Conservation (phyloP, 257 asterid genomes). For the Dorcoceras hygrometricum region DNA sequence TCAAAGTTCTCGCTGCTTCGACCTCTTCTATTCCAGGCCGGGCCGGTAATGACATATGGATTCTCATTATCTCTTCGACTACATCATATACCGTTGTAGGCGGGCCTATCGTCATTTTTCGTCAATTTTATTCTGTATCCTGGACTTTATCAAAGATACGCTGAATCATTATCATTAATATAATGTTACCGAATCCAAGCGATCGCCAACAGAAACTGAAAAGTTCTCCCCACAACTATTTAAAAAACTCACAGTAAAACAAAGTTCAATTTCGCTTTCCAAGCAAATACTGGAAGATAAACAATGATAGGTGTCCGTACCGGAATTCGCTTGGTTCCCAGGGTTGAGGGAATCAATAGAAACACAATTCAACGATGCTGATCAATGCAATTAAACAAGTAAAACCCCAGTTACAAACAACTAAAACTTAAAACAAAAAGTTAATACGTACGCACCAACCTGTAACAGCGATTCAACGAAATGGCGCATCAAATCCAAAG, state of each 20-base stretch:
- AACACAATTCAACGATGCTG: background rate
- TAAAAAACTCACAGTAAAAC: background rate
- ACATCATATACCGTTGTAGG: conserved; percentile 52
- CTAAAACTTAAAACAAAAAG: too few relatives aligned
- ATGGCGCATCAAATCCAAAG: background rate
- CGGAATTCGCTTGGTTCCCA: background rate
- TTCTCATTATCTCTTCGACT: conserved; percentile 71
- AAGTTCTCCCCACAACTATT: background rate
- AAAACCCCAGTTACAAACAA: background rate
- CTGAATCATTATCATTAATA: conserved; percentile 10
- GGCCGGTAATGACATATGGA: conserved; percentile 67
- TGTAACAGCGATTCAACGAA: background rate
- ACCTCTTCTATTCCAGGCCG: conserved; percentile 82
- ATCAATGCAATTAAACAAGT: background rate
- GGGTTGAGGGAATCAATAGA: background rate
- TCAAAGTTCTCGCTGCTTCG: conserved; percentile 61
- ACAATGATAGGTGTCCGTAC: background rate
- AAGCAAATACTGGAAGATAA: too few relatives aligned
- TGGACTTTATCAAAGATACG: conserved; percentile 3
- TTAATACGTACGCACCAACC: background rate
- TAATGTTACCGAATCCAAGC: conserved; percentile 1
- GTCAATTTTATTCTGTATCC: conserved; percentile 11
- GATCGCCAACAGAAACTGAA: conserved; percentile 6
- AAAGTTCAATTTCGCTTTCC: too few relatives aligned
- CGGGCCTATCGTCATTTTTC: conserved; percentile 38